A percentile compares a stretch with the other conserved stretches of the same genome.
These are phyloP conservation scores for Curvularia verruculosa DNA, from an alignment of 2,329 filamentous ascomycete genomes.

Conservation along the genomic window DNA sequence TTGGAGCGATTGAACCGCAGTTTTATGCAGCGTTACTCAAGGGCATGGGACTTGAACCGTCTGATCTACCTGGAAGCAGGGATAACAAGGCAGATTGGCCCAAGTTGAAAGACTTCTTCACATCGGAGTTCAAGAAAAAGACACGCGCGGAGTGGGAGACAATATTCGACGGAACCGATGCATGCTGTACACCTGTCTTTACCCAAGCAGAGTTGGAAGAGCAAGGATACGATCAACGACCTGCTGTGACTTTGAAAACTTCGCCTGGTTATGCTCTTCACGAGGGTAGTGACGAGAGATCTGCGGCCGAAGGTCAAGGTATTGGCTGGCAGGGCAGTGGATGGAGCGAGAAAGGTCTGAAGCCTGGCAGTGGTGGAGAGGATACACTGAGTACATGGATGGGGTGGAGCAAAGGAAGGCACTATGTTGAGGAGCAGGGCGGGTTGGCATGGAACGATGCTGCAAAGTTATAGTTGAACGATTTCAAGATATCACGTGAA, in stretches of 20 bases:
- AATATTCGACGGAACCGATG: constrained; percentile 88
- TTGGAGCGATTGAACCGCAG: constrained; percentile 86
- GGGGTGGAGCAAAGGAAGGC: constrained; percentile 73
- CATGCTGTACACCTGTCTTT: constrained; percentile 88
- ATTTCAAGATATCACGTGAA: neutral
- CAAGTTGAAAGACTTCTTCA: constrained; percentile 66
- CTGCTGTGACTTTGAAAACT: constrained; percentile 68
- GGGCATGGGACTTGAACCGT: constrained; percentile 65
- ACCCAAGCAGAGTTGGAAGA: constrained; percentile 73
- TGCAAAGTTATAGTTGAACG: constrained; percentile 31
- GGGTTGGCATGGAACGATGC: constrained; percentile 54
- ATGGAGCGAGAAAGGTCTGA: constrained; percentile 66
- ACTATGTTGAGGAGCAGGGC: constrained; percentile 65
- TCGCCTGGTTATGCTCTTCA: constrained; percentile 72
- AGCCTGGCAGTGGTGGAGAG: constrained; percentile 74
- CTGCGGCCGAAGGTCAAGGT: constrained; percentile 65
- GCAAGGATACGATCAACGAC: constrained; percentile 71
- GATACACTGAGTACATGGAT: constrained; percentile 72
- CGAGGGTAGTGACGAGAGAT: constrained; percentile 51
- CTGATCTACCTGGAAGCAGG: constrained; percentile 56
- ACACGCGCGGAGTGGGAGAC: constrained; percentile 80
- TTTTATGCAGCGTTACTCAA: constrained; percentile 75
- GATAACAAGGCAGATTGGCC: constrained; percentile 71
- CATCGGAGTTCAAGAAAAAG: constrained; percentile 68
- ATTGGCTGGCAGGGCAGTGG: constrained; percentile 68